These are phyloP conservation scores for Neurospora hispaniola DNA, from an alignment of 495 filamentous ascomycete genomes.

Conservation along the genomic window DNA sequence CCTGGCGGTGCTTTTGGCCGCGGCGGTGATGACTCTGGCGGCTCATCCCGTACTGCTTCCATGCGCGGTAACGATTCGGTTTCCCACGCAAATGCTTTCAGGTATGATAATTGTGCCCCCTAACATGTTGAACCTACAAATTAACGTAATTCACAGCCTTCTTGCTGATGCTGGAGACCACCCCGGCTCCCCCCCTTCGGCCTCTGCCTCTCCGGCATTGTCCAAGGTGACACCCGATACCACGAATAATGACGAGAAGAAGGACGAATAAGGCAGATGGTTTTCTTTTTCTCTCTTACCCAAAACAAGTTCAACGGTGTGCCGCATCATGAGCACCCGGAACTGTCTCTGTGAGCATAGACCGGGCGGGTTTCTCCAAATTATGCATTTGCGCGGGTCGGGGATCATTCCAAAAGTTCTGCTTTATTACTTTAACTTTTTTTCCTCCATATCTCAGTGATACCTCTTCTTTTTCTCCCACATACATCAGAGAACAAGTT, in stretches of 20 bases:
- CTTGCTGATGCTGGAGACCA: slow-evolving; percentile 43
- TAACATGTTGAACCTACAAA: slow-evolving; percentile 9
- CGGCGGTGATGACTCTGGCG: slow-evolving; percentile 58
- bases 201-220: slow-evolving; percentile 45
- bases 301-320: slow-evolving; percentile 11
- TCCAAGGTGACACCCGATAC: slow-evolving; percentile 52
- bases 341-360: slow-evolving; percentile 22
- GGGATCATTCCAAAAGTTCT: slow-evolving; percentile 25
- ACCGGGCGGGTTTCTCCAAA: slow-evolving; percentile 26
- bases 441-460: neutral
- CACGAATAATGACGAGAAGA: slow-evolving; percentile 34
- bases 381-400: slow-evolving; percentile 28
- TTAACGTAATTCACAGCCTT: slow-evolving; percentile 27
- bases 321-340: slow-evolving; percentile 19
- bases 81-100: slow-evolving; percentile 76
- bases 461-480: neutral
- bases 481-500: slow-evolving; percentile 3
- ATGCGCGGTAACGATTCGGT: slow-evolving; percentile 55
- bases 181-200: slow-evolving; percentile 53
- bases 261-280: slow-evolving; percentile 27
- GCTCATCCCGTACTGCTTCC: slow-evolving; percentile 78
- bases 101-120: slow-evolving; percentile 45
- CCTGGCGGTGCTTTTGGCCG: slow-evolving; percentile 58
- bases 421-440: neutral
- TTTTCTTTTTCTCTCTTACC: slow-evolving; percentile 13